phyloP scores from a whole-genome alignment of 2,329 filamentous ascomycete genomes.

The Lojkania enalia region DNA sequence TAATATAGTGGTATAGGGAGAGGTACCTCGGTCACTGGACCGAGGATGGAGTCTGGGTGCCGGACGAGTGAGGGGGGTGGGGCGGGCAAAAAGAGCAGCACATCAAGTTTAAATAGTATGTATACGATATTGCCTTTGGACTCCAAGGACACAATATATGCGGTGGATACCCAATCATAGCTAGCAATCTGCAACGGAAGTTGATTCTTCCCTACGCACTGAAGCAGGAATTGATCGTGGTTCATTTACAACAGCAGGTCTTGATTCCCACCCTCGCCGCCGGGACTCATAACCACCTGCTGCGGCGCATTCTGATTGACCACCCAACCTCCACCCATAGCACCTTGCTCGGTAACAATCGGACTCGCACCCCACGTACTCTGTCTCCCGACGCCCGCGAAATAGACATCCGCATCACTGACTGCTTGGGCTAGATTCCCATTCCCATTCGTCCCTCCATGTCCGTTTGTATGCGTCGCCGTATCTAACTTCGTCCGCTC shows the following conservation, averaged over 20 bases:
- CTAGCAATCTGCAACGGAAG: too few species aligned
- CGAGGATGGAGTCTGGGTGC: too few species aligned
- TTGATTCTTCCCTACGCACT: too few species aligned
- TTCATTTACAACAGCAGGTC: conserved; percentile 35
- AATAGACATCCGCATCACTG: conserved; percentile 86
- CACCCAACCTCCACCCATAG: conserved; percentile 39
- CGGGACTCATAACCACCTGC: conserved; percentile 33
- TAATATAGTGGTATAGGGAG: too few species aligned
- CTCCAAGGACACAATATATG: too few species aligned
- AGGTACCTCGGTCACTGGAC: too few species aligned
- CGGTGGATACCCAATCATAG: too few species aligned
- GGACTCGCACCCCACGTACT: conserved; percentile 42
- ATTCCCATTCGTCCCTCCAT: conserved; percentile 10
- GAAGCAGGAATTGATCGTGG: too few species aligned
- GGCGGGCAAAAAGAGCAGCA: too few species aligned
- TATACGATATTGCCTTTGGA: too few species aligned
- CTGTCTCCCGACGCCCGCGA: conserved; percentile 61
- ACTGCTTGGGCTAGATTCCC: conserved; percentile 67
- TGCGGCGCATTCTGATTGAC: conserved; percentile 42
- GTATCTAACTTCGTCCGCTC: conserved; percentile 35
- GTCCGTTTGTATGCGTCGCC: conserved; percentile 1
- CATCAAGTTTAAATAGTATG: too few species aligned
- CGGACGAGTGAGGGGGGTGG: too few species aligned
- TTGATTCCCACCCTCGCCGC: conserved; percentile 32
- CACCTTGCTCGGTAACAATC: conserved; percentile 32